A percentile compares a stretch with the other conserved stretches of the same genome.
phyloP scores from a whole-genome alignment of 768 basidiomycete genomes.

The Hericium alpestre region DNA sequence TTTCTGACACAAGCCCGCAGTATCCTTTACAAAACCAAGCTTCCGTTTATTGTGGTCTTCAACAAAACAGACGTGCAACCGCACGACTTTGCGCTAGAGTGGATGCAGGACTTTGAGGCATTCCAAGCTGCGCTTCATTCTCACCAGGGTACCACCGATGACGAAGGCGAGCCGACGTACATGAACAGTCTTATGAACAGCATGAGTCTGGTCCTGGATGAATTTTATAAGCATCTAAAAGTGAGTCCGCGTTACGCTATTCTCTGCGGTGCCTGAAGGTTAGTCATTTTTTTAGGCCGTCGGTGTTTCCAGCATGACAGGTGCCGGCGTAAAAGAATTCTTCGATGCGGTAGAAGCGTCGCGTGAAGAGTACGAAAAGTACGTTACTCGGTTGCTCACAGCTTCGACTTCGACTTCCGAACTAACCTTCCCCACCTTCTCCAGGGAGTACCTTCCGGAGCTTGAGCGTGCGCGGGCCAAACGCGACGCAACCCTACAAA shows the following conservation, averaged over 20 bases:
- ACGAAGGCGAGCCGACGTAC: slow-evolving; percentile 88
- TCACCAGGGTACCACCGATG: slow-evolving; percentile 54
- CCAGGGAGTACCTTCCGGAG: slow-evolving; percentile 87
- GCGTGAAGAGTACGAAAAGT: slow-evolving; percentile 84
- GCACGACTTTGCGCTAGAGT: slow-evolving; percentile 87
- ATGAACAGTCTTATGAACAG: slow-evolving; percentile 99
- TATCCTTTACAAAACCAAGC: slow-evolving; percentile 94
- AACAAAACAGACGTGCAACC: slow-evolving; percentile 94
- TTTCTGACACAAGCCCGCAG: slow-evolving; percentile 25
- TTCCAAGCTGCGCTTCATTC: slow-evolving; percentile 83
- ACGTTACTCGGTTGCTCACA: slow-evolving; percentile 16
- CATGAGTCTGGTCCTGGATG: slow-evolving; percentile 96
- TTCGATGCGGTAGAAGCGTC: slow-evolving; percentile 86
- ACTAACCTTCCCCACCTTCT: neutral
- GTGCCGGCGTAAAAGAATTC: slow-evolving; percentile 87
- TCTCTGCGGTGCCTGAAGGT: neutral
- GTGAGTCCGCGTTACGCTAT: slow-evolving; percentile 29
- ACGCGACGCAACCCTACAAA: slow-evolving; percentile 54
- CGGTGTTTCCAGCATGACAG: slow-evolving; percentile 92
- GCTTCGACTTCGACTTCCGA: neutral
- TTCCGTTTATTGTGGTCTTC: slow-evolving; percentile 96
- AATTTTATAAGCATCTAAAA: slow-evolving; percentile 94
- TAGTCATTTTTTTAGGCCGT: slow-evolving; percentile 50
- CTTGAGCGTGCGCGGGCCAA: slow-evolving; percentile 58
- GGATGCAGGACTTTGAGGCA: slow-evolving; percentile 97